Evolutionary conservation across 2,329 filamentous ascomycete species (phyloP).

Genomic region (Colletotrichum sp.): DNA sequence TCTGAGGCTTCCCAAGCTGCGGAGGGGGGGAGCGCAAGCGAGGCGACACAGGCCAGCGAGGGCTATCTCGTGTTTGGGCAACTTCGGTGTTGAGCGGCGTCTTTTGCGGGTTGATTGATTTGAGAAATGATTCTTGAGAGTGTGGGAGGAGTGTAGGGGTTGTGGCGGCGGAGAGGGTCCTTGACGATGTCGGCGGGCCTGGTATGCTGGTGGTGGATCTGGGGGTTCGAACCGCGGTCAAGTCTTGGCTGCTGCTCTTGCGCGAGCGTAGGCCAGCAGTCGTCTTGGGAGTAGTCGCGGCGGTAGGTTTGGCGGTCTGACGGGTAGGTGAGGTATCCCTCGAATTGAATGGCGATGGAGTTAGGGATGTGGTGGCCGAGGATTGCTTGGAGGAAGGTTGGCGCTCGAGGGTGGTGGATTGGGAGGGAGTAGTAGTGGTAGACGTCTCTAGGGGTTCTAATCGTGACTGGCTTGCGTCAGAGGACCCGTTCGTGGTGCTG

Average conservation of each 20-base stretch:
- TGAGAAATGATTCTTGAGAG: constrained; percentile 64
- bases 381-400: constrained; percentile 38
- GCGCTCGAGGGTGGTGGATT: constrained; percentile 26
- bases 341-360: constrained; percentile 41
- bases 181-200: constrained; percentile 67
- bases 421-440: constrained; percentile 28
- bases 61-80: constrained; percentile 52
- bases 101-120: constrained; percentile 70
- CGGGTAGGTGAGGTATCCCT: constrained; percentile 55
- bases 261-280: constrained; percentile 57
- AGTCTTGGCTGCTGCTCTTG: constrained; percentile 69
- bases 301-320: constrained; percentile 39
- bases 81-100: constrained; percentile 50
- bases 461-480: constrained; percentile 24
- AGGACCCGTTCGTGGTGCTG: constrained; percentile 32
- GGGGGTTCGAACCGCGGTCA: constrained; percentile 62
- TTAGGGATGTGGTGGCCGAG: constrained; percentile 39
- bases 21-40: constrained; percentile 80
- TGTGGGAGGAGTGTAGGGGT: constrained; percentile 70
- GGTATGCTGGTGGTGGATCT: constrained; percentile 58
- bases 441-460: constrained; percentile 16
- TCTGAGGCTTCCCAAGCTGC: constrained; percentile 49
- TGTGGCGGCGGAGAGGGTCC: constrained; percentile 70
- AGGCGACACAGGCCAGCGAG: constrained; percentile 79
- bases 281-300: constrained; percentile 32